Percentiles rank a stretch among this genome's conserved stretches.
These are phyloP conservation scores for Ceratocystiopsis brevicomis DNA, from an alignment of 2,329 filamentous ascomycete species.

Conservation along the genomic window DNA sequence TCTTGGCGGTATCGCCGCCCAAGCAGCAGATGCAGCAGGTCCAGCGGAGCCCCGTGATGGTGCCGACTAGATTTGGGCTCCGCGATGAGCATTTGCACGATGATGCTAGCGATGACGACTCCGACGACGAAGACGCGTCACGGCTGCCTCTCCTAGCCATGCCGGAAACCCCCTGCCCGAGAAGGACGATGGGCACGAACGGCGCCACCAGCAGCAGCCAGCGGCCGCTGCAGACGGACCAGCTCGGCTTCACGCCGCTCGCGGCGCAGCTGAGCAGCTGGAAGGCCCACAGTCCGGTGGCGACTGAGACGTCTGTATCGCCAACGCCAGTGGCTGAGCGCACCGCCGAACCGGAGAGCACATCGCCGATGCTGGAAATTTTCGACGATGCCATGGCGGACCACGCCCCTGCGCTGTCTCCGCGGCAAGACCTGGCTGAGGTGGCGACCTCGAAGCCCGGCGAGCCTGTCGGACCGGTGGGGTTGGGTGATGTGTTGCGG, in stretches of 20 bases:
- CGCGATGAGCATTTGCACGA: slow-evolving; percentile 30
- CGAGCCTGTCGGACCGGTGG: no score
- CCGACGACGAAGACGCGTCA: slow-evolving; percentile 31
- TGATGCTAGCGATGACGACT: slow-evolving; percentile 28
- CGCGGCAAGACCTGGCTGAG: slow-evolving; percentile 1
- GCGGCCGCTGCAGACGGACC: slow-evolving; percentile 4
- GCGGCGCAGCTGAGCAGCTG: slow-evolving; percentile 42
- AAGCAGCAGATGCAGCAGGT: slow-evolving; percentile 9
- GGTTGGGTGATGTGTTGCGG: background rate
- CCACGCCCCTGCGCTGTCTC: background rate
- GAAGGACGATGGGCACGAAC: slow-evolving; percentile 2
- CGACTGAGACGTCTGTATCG: slow-evolving; percentile 12
- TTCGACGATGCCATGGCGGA: slow-evolving; percentile 44
- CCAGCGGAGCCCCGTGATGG: no score
- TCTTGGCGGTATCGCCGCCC: slow-evolving; percentile 6
- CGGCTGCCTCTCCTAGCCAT: slow-evolving; percentile 9
- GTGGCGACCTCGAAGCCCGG: background rate
- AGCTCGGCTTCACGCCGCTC: slow-evolving; percentile 43
- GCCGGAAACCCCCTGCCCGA: slow-evolving; percentile 25
- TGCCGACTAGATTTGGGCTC: slow-evolving; percentile 21
- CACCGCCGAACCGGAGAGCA: slow-evolving; percentile 3
- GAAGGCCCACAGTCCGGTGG: slow-evolving; percentile 38
- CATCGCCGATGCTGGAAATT: slow-evolving; percentile 21
- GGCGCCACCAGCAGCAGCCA: no score
- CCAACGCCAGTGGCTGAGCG: slow-evolving; percentile 7